Evolutionary conservation across 345 rosid species (phyloP).

Genomic region (Raphanus sativus): DNA sequence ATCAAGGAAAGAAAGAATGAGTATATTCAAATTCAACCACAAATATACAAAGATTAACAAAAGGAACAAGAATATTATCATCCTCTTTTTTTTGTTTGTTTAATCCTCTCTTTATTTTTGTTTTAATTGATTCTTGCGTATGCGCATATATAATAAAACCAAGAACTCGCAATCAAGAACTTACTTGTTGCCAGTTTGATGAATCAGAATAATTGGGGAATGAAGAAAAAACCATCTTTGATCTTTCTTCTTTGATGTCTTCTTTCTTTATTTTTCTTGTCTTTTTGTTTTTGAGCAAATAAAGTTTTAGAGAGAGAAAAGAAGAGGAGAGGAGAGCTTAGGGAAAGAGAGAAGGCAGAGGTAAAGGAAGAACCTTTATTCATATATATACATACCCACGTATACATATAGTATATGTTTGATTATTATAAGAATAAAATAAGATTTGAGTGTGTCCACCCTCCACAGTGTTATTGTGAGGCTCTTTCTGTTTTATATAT

Average conservation of each 20-base stretch:
- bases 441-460: slow-evolving; percentile 26
- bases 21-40: slow-evolving; percentile 45
- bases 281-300: slow-evolving; percentile 23
- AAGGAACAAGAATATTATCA: slow-evolving; percentile 41
- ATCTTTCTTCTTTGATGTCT: slow-evolving; percentile 32
- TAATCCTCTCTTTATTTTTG: slow-evolving; percentile 11
- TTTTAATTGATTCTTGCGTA: slow-evolving; percentile 14
- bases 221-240: slow-evolving; percentile 42
- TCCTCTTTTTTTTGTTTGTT: slow-evolving; percentile 29
- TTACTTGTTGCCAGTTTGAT: slow-evolving; percentile 46
- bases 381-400: slow-evolving; percentile 31
- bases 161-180: slow-evolving; percentile 9
- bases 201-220: slow-evolving; percentile 39
- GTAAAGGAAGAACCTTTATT: slow-evolving; percentile 39
- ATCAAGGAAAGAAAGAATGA: slow-evolving; percentile 10
- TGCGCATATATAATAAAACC: neutral
- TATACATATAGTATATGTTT: slow-evolving; percentile 24
- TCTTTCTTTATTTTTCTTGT: slow-evolving; percentile 16
- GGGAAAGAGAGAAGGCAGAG: slow-evolving; percentile 39
- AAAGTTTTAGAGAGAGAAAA: slow-evolving; percentile 38
- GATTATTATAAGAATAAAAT: slow-evolving; percentile 29
- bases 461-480: slow-evolving; percentile 22
- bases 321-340: slow-evolving; percentile 26
- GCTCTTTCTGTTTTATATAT: slow-evolving; percentile 37
- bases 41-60: slow-evolving; percentile 34